Evolutionary conservation across 163 green algal species (phyloP).

Genomic region (Chlorella variabilis): DNA sequence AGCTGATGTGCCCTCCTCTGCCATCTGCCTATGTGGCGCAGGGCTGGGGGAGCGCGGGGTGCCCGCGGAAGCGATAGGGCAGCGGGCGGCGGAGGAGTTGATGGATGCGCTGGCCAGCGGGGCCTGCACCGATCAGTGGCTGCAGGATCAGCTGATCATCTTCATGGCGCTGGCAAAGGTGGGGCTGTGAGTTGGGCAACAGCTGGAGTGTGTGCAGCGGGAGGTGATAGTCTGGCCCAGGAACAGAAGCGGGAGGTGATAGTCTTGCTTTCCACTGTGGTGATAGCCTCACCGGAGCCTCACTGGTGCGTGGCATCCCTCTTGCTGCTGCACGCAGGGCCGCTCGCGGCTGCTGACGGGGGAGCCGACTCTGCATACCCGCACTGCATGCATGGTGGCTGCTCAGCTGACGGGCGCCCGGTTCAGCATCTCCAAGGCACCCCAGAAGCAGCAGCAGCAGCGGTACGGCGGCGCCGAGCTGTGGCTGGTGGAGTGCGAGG

Average conservation of each 20-base stretch:
- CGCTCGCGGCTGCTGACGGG: constrained; percentile 56
- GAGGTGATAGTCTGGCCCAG: too few species aligned
- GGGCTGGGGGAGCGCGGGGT: constrained; percentile 60
- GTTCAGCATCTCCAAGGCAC: constrained; percentile 66
- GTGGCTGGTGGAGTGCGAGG: constrained; percentile 44
- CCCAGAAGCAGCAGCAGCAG: too few species aligned
- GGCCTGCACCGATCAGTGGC: constrained; percentile 75
- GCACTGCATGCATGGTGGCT: constrained; percentile 82
- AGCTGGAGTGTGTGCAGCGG: too few species aligned
- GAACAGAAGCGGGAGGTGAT: too few species aligned
- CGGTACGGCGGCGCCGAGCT: background rate
- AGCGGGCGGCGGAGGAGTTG: constrained; percentile 64
- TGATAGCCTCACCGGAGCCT: too few species aligned
- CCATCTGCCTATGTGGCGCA: constrained; percentile 32
- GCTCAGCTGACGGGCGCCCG: constrained; percentile 65
- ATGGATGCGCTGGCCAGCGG: constrained; percentile 61
- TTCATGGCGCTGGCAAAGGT: constrained; percentile 85
- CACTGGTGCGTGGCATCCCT: too few species aligned
- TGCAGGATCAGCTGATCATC: constrained; percentile 85
- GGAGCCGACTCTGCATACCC: constrained; percentile 79
- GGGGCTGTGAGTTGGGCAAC: background rate
- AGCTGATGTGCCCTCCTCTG: too few species aligned
- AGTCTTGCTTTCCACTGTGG: too few species aligned
- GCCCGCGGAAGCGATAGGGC: constrained; percentile 57
- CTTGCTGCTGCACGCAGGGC: too few species aligned